These are phyloP conservation scores for Beauveria varroae DNA, from an alignment of 2,329 filamentous ascomycete species.

Conservation along the genomic window DNA sequence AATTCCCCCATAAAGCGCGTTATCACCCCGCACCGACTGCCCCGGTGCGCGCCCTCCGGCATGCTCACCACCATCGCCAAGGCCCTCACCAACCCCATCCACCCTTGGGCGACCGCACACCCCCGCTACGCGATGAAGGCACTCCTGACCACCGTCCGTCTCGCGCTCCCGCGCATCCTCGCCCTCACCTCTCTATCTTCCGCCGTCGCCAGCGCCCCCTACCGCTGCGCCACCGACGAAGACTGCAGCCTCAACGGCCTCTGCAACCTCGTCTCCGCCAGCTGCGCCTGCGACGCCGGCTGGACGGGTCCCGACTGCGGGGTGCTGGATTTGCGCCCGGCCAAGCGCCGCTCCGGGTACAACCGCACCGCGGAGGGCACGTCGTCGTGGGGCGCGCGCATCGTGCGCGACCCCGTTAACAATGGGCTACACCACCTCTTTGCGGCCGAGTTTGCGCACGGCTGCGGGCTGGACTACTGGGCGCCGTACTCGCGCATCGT, in stretches of 20 bases:
- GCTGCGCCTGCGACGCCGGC: slow-evolving; percentile 30
- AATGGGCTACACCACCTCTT: slow-evolving; percentile 35
- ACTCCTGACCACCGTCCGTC: background rate
- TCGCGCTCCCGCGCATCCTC: background rate
- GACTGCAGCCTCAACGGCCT: slow-evolving; percentile 26
- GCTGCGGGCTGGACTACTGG: slow-evolving; percentile 41
- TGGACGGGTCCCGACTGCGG: slow-evolving; percentile 38
- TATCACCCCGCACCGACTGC: background rate
- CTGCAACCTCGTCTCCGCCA: slow-evolving; percentile 11
- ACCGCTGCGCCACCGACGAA: slow-evolving; percentile 17
- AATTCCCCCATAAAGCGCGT: background rate
- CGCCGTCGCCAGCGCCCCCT: background rate
- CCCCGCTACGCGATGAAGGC: slow-evolving; percentile 2
- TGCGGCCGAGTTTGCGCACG: slow-evolving; percentile 35
- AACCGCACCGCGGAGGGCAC: slow-evolving; percentile 35
- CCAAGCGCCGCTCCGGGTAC: slow-evolving; percentile 33
- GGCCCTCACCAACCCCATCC: background rate
- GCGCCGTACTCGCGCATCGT: slow-evolving; percentile 36
- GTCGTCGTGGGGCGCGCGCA: slow-evolving; percentile 41
- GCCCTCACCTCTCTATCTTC: background rate
- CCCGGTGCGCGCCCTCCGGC: background rate
- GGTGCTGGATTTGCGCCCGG: slow-evolving; percentile 35
- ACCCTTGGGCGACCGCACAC: background rate
- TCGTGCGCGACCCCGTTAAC: slow-evolving; percentile 34
- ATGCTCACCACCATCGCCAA: background rate